Base-by-base conservation (phyloP, 2,329 filamentous ascomycete species). In the Plenodomus biglobosus region DNA sequence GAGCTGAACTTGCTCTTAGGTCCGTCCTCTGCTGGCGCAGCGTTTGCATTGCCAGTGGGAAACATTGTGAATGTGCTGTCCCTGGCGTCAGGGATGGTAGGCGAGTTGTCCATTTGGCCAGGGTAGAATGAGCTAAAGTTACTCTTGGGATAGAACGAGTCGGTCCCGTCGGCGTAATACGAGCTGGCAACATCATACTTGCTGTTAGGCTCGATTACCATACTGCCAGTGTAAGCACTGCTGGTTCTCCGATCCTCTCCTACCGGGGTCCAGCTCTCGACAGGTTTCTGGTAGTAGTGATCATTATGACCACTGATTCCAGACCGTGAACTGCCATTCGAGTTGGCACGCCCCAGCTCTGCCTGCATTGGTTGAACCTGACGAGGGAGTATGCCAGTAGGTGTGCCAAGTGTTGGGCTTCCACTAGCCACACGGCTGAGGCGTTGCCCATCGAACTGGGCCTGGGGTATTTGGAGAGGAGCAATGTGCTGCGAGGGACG, bases 401-500 rank as follows among this genome's bases (percentile, higher is more conserved):
- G 83, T 50, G 85, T 79, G 8, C 84, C 80, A 39, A 91, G 80
- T 1, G 85, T 85, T 1, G 88, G 87, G 61, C 86, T 90, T 41
- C 82, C 84, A 3, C 85, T 84, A 40, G 81, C 80, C 22, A 92
- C 88, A 17, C 81, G 79, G 61, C 80, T 86, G 59, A 91, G 75
- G 21, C 81, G 80, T 40, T 83, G 80, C 13, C 81, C 81, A 34
- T 85, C 84, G 35, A 76, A 72, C 20, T 74, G 75, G 46, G 70
- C 71, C 39, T 71, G 72, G 15, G 27, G 27, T 32, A 32, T 32
- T 32, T 32, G 27, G 3, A 32, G 27, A 32, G 27, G 27, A n/a
- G 86, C 83, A 0, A 89, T 82, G 0, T 85, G 82, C 17, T 83
- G 83, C n/a, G 86, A 88, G 55, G 85, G 80, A 53, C 85, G 84